Base-by-base conservation (phyloP, 441 rosid genomes). In the Macaranga tanarius region DNA sequence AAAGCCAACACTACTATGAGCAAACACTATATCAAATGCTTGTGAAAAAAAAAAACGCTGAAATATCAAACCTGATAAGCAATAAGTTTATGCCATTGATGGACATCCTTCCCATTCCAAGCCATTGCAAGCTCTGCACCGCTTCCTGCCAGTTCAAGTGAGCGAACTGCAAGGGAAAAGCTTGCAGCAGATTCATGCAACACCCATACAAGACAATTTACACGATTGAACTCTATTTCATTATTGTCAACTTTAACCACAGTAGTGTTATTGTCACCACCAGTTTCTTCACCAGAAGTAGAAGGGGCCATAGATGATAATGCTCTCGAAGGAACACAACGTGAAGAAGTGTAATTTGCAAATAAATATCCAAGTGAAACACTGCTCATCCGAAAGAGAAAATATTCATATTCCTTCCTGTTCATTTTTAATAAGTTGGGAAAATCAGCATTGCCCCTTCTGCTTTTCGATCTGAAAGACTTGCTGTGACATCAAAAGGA, bases 71-170 rank as follows among this genome's bases (percentile, higher is more conserved):
- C 95, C 83, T 75, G 83, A 76, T 84, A 80, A 65, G 91, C 77
- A 55, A 86, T 79, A 40, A 80, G 75, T 77, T 77, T 86, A 77
- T 88, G 91, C 92, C 92, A 90, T 74, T 70, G 79, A 75, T 86
- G 87, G 67, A 88, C 85, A 76, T 90, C 91, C 75, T 84, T 86
- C 77, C 95, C 95, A 16, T 85, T 83, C 92, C 92, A 90, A 34
- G 90, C 92, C 89, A 82, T 84, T 51, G 87, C 84, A 78, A 90
- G 85, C 81, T 78, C 81, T 16, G 85, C 67, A 65, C 79, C 58
- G 45, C 81, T 86, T 77, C 86, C 87, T 45, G 74, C 66, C 77
- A 84, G 70, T 63, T 70, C 82, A 71, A 88, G 92, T 38, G 86
- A 84, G 79, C 83, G 80, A 65, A 81, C 84, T 0, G 85, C 81